These are phyloP conservation scores for Verticillium tricorpus DNA, from an alignment of 2,329 filamentous ascomycete genomes.

Conservation along the genomic window DNA sequence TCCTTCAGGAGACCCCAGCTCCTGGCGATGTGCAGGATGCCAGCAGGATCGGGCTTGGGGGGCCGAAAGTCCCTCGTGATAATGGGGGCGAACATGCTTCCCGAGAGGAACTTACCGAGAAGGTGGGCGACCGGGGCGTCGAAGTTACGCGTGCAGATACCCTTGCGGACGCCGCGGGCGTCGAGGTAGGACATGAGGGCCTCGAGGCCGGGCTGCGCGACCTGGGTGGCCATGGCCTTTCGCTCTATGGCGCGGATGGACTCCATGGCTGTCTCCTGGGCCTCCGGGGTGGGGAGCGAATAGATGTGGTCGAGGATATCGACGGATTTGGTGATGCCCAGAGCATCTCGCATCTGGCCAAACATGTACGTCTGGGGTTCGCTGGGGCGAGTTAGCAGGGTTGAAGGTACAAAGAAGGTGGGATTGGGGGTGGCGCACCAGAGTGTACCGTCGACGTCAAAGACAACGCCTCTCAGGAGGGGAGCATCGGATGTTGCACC, in stretches of 20 bases:
- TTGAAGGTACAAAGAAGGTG: not conserved
- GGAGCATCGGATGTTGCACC: constrained; percentile 30
- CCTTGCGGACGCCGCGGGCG: constrained; percentile 61
- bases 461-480: constrained; percentile 60
- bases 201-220: constrained; percentile 74
- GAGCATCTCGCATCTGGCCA: constrained; percentile 70
- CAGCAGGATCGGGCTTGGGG: constrained; percentile 84
- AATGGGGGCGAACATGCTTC: constrained; percentile 68
- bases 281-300: constrained; percentile 55
- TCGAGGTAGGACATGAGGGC: constrained; percentile 81
- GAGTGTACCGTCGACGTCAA: constrained; percentile 93
- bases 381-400: constrained; percentile 37
- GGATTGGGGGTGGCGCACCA: constrained; percentile 55
- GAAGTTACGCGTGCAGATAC: constrained; percentile 93
- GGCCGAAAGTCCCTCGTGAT: constrained; percentile 78
- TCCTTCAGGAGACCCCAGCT: constrained; percentile 57
- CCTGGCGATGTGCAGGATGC: constrained; percentile 79
- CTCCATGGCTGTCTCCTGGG: constrained; percentile 61
- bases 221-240: constrained; percentile 72
- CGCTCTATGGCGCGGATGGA: constrained; percentile 78
- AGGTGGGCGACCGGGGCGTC: constrained; percentile 73
- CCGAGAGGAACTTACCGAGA: constrained; percentile 67
- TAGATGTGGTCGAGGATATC: constrained; percentile 93
- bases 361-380: constrained; percentile 97
- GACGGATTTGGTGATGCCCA: constrained; percentile 64